These are phyloP conservation scores for Candolleomyces aberdarensis DNA, from an alignment of 768 basidiomycete genomes.

Conservation along the genomic window DNA sequence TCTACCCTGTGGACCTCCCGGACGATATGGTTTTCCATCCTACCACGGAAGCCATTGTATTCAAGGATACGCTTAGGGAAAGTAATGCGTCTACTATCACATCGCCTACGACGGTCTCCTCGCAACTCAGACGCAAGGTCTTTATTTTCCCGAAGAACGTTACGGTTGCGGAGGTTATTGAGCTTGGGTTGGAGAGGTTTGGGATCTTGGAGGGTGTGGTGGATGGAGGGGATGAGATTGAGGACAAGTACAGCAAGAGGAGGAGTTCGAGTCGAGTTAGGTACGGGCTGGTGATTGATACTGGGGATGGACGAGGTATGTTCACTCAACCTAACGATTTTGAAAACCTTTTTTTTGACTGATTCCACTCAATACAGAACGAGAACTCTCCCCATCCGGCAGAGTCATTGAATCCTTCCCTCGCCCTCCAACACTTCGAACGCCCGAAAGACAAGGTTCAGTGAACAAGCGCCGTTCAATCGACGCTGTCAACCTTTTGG, in stretches of 20 bases:
- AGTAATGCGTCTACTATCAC: slow-evolving; percentile 12
- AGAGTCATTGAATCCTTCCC: slow-evolving; percentile 83
- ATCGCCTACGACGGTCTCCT: slow-evolving; percentile 23
- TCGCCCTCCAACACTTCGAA: slow-evolving; percentile 49
- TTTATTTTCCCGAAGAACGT: slow-evolving; percentile 93
- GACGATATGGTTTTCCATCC: slow-evolving; percentile 96
- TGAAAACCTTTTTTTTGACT: background rate
- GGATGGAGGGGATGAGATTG: slow-evolving; percentile 96
- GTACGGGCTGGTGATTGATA: slow-evolving; percentile 68
- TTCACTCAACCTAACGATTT: slow-evolving; percentile 8
- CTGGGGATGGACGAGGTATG: slow-evolving; percentile 62
- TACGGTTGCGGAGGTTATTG: slow-evolving; percentile 95
- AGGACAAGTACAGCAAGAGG: slow-evolving; percentile 85
- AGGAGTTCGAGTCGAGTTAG: slow-evolving; percentile 75
- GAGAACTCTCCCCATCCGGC: slow-evolving; percentile 73
- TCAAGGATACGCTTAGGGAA: slow-evolving; percentile 68
- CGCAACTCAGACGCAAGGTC: slow-evolving; percentile 69
- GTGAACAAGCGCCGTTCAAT: slow-evolving; percentile 82
- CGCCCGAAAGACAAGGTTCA: slow-evolving; percentile 54
- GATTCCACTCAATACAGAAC: slow-evolving; percentile 48
- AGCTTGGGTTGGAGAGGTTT: slow-evolving; percentile 87
- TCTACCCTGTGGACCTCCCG: slow-evolving; percentile 88
- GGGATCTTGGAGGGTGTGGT: slow-evolving; percentile 97
- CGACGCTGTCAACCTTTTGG: slow-evolving; percentile 73
- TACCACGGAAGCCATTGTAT: slow-evolving; percentile 89